Base-by-base conservation (phyloP, 2,329 filamentous ascomycete genomes). In the Talaromyces sp. region DNA sequence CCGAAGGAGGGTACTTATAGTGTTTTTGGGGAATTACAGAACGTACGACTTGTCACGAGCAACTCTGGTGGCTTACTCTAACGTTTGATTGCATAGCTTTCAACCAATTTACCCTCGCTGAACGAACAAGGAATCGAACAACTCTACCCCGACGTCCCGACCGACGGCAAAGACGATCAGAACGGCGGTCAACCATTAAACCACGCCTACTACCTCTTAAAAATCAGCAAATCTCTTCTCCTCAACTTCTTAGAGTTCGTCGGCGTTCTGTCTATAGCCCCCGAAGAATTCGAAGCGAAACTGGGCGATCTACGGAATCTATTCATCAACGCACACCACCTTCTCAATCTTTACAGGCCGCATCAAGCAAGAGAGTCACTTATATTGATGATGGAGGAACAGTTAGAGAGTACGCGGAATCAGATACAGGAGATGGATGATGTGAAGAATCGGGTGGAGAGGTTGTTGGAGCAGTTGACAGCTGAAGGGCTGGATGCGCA, bases 281-380 rank as follows among this genome's bases (percentile, higher is more conserved):
- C 92, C 0, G 82, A 84, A 50, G 81, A 89, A 74, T 90, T 88
- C 60, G 82, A 85, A 31, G 84, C 87, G 48, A 96, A 96, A 75
- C 84, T 94, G 54, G 82, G 87, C 52, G 90, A 98, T 75, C 79
- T 99, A 37, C 85, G 90, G 71, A 93, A 89, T 16, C 81, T 98
- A 33, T 89, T 96, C 68, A 88, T 94, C 76, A 98, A 98, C 76
- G 90, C 96, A 73, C 93, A 97, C 78, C 92, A 96, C 73, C 84
- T 97, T 62, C 87, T 98, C 69, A 99, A 99, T 76, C 89, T 96
- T 76, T 98, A 97, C 78, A 86, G 94, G 37, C 93, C 93, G 10
- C 93, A 97, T 75, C 94, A 98, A 79, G 93, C 93, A 27, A 82
- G 94, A 52, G 93, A 97, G 80, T 93, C 89, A 33, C 82, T 96